A percentile compares a stretch with the other conserved stretches of the same genome.
phyloP scores from a whole-genome alignment of 2,329 filamentous ascomycete species.

The Didymella lethalis region DNA sequence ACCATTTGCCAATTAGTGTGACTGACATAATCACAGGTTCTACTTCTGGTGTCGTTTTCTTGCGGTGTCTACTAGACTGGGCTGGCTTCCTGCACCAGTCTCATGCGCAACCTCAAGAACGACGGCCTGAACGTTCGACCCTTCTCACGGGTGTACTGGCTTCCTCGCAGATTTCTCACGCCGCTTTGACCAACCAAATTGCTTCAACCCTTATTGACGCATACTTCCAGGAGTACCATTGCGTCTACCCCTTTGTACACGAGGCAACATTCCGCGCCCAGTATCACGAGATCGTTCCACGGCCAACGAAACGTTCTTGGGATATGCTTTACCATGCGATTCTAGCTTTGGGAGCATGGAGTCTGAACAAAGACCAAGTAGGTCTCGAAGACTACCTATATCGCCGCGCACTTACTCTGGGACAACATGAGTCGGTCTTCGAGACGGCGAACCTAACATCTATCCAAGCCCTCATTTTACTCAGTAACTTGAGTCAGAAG shows the following conservation, averaged over 20 bases:
- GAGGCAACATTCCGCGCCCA: constrained; percentile 40
- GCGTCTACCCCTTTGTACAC: constrained; percentile 38
- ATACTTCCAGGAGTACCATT: constrained; percentile 37
- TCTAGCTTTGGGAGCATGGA: constrained; percentile 36
- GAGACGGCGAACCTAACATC: constrained; percentile 36
- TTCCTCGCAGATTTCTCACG: constrained; percentile 35
- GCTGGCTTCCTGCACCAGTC: constrained; percentile 39
- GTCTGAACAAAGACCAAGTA: constrained; percentile 33
- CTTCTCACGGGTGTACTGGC: constrained; percentile 28
- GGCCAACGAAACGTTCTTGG: constrained; percentile 33
- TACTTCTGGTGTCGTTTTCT: constrained; percentile 37
- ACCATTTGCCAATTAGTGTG: neutral
- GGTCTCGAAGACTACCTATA: constrained; percentile 38
- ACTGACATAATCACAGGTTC: constrained; percentile 26
- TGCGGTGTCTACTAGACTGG: constrained; percentile 38
- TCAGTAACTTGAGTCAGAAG: constrained; percentile 38
- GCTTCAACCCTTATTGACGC: constrained; percentile 34
- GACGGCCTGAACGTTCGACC: constrained; percentile 17
- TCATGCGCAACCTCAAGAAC: constrained; percentile 22
- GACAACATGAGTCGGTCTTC: constrained; percentile 38
- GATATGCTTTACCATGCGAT: constrained; percentile 38
- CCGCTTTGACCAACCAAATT: constrained; percentile 32
- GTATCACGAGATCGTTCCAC: constrained; percentile 36
- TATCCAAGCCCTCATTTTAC: constrained; percentile 35
- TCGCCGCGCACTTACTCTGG: constrained; percentile 34